A percentile compares a stretch with the other conserved stretches of the same genome.
Conservation (phyloP, 2,329 filamentous ascomycete species). For the Thielaviopsis cerberus region DNA sequence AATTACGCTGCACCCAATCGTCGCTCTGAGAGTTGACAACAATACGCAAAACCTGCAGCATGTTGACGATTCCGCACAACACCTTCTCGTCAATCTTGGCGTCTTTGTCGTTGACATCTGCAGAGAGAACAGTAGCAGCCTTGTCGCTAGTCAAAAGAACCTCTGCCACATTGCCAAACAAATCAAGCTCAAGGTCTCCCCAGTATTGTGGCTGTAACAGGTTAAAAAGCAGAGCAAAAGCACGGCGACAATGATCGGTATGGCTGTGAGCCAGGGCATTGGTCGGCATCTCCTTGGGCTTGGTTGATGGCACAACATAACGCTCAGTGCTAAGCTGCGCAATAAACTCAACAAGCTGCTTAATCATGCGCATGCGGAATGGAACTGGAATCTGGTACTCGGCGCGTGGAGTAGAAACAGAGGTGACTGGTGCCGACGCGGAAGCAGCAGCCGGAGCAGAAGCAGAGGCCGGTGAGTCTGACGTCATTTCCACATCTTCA, state of each 20-base stretch:
- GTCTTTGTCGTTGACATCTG: conserved; percentile 44
- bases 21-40: conserved; percentile 74
- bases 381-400: conserved; percentile 51
- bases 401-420: conserved; percentile 19
- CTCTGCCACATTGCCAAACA: conserved; percentile 72
- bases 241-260: conserved; percentile 39
- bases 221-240: conserved; percentile 63
- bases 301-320: conserved; percentile 56
- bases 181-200: conserved; percentile 78
- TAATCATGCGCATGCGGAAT: conserved; percentile 65
- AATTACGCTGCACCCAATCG: conserved; percentile 72
- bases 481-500: conserved; percentile 36
- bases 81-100: conserved; percentile 54
- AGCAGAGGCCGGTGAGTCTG: neutral
- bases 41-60: conserved; percentile 77
- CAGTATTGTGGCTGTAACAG: conserved; percentile 75
- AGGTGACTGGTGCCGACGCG: neutral
- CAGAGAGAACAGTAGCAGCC: conserved; percentile 39
- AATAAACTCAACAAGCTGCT: conserved; percentile 91
- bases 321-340: conserved; percentile 64
- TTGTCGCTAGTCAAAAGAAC: conserved; percentile 70
- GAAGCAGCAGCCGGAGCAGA: neutral
- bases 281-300: conserved; percentile 35
- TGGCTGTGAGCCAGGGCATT: conserved; percentile 22
- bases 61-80: conserved; percentile 47